Base-by-base conservation (phyloP, 768 basidiomycete genomes). In the Lyophyllum semitale region DNA sequence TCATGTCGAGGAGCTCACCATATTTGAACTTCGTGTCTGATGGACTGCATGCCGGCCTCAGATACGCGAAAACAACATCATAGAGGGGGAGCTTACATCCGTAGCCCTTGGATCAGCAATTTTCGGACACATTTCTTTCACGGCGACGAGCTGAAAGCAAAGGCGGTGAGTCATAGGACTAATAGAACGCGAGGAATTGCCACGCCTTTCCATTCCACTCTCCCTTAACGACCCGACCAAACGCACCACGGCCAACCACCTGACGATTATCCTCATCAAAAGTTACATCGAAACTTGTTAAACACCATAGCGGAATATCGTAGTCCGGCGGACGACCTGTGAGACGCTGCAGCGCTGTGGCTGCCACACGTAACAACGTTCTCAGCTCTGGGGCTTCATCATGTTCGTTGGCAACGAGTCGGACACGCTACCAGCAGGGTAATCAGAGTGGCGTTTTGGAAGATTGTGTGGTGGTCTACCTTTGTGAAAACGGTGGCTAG, bases 1-100 rank as follows among this genome's bases (percentile, higher is more conserved):
- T 42, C 20, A 54, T 25, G 1, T 22, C 30, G 30, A n/a, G 1
- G 18, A 26, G 22, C 25, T 38, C 64, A 70, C 77, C 77, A 79
- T 50, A 79, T 75, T 12, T 68, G 64, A 17, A 77, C 75, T 57
- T 81, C 77, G 17, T 71, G 64, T 48, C 64, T 63, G 50, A 81
- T 75, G 35, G 73, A 63, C 78, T 81, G 58, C 17, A n/a, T 15
- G 18, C 18, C 32, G 22, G 18, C 47, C 23, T 54, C 23, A 44
- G 29, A 35, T n/a, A n/a, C n/a, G 25, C 27, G 15, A 8, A 23
- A 23, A 18, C 2, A 22, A 32, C 35, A 8, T 15, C 20, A 35
- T 13, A 27, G 18, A 12, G 22, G 6, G 3, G 20, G 30, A 5
- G n/a, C 58, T 55, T 25, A 56, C 58, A 40, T 55, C 54, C 42